A percentile compares a stretch with the other conserved stretches of the same genome.
Conservation (phyloP, 1,284 basidiomycete species). For the Tilletia setariae region DNA sequence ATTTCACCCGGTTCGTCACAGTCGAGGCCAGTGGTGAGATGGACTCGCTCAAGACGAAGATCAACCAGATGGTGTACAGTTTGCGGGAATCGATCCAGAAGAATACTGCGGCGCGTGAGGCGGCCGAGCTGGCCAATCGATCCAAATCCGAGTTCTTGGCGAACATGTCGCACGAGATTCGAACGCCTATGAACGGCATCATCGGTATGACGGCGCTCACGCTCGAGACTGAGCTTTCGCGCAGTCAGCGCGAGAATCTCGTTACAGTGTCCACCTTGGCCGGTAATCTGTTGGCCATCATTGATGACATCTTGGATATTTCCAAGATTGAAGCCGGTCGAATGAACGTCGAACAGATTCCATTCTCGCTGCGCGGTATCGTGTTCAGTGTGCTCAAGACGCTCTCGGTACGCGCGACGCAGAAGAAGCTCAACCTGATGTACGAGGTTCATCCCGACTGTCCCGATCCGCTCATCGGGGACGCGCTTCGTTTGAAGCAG, state of each 20-base stretch:
- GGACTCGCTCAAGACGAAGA: slow-evolving; percentile 99
- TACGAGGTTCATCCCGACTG: slow-evolving; percentile 95
- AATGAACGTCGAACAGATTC: slow-evolving; percentile 99
- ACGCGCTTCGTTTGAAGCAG: slow-evolving; percentile 71
- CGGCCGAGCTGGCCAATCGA: slow-evolving; percentile 86
- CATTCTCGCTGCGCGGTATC: slow-evolving; percentile 93
- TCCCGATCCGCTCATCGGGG: slow-evolving; percentile 94
- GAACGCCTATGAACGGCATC: slow-evolving; percentile 65
- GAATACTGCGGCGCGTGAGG: slow-evolving; percentile 96
- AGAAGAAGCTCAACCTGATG: slow-evolving; percentile 93
- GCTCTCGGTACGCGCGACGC: slow-evolving; percentile 92
- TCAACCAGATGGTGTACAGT: slow-evolving; percentile 99
- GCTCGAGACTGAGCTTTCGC: slow-evolving; percentile 82
- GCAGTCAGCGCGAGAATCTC: slow-evolving; percentile 88
- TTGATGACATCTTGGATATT: slow-evolving; percentile 58
- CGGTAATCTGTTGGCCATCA: slow-evolving; percentile 87
- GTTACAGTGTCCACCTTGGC: slow-evolving; percentile 93
- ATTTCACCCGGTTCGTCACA: slow-evolving; percentile 98
- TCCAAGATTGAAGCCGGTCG: slow-evolving; percentile 76
- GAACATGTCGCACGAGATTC: slow-evolving; percentile 55
- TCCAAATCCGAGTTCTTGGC: slow-evolving; percentile 85
- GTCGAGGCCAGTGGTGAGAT: slow-evolving; percentile 98
- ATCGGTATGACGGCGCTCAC: slow-evolving; percentile 99
- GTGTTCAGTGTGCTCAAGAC: slow-evolving; percentile 98
- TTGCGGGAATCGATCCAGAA: slow-evolving; percentile 95